phyloP scores from a whole-genome alignment of 352 stramenopile genomes.

The Globisporangium parvum region DNA sequence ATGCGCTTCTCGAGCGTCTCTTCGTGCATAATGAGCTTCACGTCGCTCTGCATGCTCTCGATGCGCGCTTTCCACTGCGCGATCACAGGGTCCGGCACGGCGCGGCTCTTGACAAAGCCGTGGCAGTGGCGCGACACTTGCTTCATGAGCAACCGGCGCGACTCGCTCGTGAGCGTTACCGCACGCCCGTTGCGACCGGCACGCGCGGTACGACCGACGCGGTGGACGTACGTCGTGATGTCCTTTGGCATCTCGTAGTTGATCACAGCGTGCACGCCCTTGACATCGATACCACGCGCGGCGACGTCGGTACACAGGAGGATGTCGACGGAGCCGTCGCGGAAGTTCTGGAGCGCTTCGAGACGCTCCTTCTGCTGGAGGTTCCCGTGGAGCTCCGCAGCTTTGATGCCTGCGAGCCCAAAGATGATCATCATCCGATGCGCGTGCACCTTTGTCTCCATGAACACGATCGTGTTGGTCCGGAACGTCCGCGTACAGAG shows the following conservation, averaged over 20 bases:
- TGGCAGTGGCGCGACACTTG: conserved; percentile 87
- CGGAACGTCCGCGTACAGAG: conserved; percentile 95
- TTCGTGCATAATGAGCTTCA: conserved; percentile 81
- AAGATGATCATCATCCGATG: conserved; percentile 97
- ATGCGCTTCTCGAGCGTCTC: conserved; percentile 89
- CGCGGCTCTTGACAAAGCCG: conserved; percentile 88
- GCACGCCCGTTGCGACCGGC: conserved; percentile 90
- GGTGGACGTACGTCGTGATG: conserved; percentile 98
- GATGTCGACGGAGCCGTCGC: conserved; percentile 92
- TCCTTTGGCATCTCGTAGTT: conserved; percentile 99
- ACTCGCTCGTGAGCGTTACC: conserved; percentile 89
- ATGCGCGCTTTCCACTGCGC: conserved; percentile 83
- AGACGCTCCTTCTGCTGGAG: conserved; percentile 95
- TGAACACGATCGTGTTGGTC: conserved; percentile 97
- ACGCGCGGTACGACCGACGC: conserved; percentile 97
- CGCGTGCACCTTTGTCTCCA: conserved; percentile 96
- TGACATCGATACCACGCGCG: conserved; percentile 97
- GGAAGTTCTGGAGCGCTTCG: conserved; percentile 95
- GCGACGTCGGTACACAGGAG: conserved; percentile 98
- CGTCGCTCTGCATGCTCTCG: conserved; percentile 71
- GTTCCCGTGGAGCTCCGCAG: conserved; percentile 97
- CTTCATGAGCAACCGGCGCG: conserved; percentile 91
- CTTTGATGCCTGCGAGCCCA: conserved; percentile 93
- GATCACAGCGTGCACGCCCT: conserved; percentile 96
- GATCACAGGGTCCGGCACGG: conserved; percentile 85